A percentile compares a stretch with the other conserved stretches of the same genome.
phyloP scores from a whole-genome alignment of 306 rosid genomes.

The Quercus alba region DNA sequence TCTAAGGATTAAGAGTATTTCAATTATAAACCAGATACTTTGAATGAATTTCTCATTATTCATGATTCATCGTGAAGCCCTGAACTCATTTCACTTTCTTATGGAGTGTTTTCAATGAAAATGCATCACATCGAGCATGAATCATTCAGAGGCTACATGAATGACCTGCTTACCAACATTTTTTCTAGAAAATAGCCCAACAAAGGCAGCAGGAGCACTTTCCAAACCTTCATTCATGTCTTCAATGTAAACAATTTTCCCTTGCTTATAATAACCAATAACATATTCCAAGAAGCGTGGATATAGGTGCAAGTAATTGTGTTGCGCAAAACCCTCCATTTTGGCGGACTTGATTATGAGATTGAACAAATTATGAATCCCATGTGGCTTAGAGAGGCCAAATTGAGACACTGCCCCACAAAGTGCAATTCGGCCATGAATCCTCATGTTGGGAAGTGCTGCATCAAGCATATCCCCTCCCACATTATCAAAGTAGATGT shows the following conservation, averaged over 20 bases:
- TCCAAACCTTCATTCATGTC: background rate
- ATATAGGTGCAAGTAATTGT: constrained; percentile 27
- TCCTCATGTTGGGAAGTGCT: constrained; percentile 54
- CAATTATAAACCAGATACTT: no score
- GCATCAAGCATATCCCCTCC: constrained; percentile 73
- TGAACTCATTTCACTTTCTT: no score
- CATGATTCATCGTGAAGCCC: no score
- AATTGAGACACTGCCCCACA: constrained; percentile 57
- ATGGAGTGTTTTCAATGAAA: background rate
- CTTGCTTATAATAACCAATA: background rate
- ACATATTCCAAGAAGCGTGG: constrained; percentile 1
- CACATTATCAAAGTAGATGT: constrained; percentile 74
- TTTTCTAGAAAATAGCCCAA: background rate
- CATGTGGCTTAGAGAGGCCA: constrained; percentile 38
- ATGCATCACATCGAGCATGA: background rate
- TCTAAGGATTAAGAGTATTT: no score
- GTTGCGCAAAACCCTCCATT: constrained; percentile 54
- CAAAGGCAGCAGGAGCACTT: background rate
- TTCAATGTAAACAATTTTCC: background rate
- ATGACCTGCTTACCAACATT: constrained; percentile 5
- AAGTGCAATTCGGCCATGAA: constrained; percentile 43
- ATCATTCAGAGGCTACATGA: background rate
- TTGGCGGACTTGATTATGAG: constrained; percentile 30
- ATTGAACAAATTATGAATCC: background rate
- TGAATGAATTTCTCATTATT: no score